Conservation (phyloP, 441 rosid genomes). For the Raphanus hybrid region DNA sequence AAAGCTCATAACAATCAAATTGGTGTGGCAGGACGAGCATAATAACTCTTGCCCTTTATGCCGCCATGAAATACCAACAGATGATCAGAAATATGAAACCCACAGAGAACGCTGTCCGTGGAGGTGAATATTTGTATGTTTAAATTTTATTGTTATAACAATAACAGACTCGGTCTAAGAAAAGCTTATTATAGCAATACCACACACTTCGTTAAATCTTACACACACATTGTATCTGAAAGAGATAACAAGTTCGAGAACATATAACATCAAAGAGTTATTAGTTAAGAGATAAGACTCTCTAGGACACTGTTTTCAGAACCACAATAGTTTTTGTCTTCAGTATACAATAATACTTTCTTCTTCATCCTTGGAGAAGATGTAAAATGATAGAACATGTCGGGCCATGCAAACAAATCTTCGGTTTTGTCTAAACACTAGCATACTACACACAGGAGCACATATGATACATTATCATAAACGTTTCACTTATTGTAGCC, state of each 20-base stretch:
- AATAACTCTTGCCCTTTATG: conserved; percentile 94
- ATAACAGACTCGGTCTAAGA: neutral
- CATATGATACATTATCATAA: conserved; percentile 13
- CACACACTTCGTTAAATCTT: neutral
- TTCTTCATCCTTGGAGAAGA: conserved; percentile 7
- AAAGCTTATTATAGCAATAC: conserved; percentile 7
- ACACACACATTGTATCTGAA: conserved; percentile 7
- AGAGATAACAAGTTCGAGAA: conserved; percentile 10
- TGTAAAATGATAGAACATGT: conserved; percentile 9
- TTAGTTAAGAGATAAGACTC: neutral
- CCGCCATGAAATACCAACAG: conserved; percentile 81
- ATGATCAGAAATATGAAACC: conserved; percentile 85
- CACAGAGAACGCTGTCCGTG: conserved; percentile 86
- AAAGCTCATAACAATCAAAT: neutral
- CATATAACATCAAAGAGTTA: conserved; percentile 20
- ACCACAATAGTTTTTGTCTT: neutral
- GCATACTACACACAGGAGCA: conserved; percentile 21
- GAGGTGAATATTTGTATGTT: conserved; percentile 87
- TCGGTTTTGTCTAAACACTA: conserved; percentile 27
- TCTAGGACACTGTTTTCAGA: neutral
- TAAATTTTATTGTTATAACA: too few relatives aligned
- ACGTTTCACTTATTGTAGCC: neutral
- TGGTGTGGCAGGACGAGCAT: conserved; percentile 62
- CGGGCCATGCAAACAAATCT: conserved; percentile 4
- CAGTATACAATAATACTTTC: neutral